Percentiles rank a stretch among this genome's conserved stretches.
These are phyloP conservation scores for Aphanomyces astaci DNA, from an alignment of 352 stramenopile species.

Conservation along the genomic window DNA sequence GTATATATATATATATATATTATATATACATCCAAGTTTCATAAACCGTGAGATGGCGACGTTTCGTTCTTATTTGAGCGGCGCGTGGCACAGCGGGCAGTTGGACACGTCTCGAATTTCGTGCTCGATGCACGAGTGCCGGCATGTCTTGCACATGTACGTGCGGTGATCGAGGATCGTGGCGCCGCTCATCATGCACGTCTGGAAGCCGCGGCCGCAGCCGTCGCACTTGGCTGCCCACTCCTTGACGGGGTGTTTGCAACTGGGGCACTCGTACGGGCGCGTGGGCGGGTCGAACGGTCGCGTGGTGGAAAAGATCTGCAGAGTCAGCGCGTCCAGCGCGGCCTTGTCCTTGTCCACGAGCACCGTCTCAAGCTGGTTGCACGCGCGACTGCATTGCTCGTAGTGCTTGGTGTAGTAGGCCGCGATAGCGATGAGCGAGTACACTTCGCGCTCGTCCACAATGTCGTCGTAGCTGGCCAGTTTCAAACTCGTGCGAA, in stretches of 20 bases:
- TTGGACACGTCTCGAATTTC: constrained; percentile 74
- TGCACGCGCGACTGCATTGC: constrained; percentile 86
- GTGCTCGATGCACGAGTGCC: constrained; percentile 78
- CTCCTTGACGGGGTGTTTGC: constrained; percentile 70
- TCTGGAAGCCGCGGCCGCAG: constrained; percentile 65
- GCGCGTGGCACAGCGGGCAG: constrained; percentile 85
- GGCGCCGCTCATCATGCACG: constrained; percentile 68
- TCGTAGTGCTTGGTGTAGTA: constrained; percentile 89
- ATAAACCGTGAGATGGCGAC: too few species aligned
- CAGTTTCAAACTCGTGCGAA: constrained; percentile 84
- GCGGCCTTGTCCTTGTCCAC: constrained; percentile 49
- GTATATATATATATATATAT: too few species aligned
- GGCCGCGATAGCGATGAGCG: constrained; percentile 86
- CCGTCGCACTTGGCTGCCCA: constrained; percentile 80
- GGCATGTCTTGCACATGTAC: constrained; percentile 77
- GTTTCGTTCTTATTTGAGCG: constrained; percentile 33
- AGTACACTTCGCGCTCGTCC: constrained; percentile 86
- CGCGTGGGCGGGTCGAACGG: constrained; percentile 71
- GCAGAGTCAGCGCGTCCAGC: constrained; percentile 65
- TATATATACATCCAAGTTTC: too few species aligned
- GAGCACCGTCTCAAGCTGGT: constrained; percentile 77
- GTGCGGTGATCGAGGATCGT: constrained; percentile 68
- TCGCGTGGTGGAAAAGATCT: constrained; percentile 78
- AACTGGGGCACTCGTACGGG: constrained; percentile 73
- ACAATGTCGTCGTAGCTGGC: constrained; percentile 89